Conservation (phyloP, 2,329 filamentous ascomycete species). For the Aspergillus sp. region DNA sequence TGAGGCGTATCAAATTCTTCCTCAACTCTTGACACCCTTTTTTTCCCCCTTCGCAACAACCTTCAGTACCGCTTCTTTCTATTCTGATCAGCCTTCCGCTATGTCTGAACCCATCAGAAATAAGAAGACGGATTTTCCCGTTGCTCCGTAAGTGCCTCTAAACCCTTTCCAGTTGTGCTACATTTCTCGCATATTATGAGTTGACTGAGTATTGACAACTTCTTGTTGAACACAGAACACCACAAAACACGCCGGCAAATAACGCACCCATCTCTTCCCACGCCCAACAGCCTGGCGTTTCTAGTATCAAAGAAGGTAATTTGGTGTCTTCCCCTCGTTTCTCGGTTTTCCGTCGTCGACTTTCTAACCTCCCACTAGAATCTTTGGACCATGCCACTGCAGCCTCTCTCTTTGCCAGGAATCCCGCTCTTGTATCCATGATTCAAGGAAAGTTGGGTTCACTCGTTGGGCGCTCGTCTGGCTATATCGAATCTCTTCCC, state of each 20-base stretch:
- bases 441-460: constrained; percentile 94
- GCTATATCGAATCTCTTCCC: constrained; percentile 95
- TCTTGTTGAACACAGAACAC: constrained; percentile 63
- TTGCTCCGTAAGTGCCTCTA: constrained; percentile 56
- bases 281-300: constrained; percentile 88
- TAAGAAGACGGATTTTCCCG: constrained; percentile 58
- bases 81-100: constrained; percentile 11
- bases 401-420: constrained; percentile 89
- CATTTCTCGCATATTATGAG: neutral
- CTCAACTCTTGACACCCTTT: constrained; percentile 18
- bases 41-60: constrained; percentile 18
- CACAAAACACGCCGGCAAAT: constrained; percentile 94
- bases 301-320: constrained; percentile 96
- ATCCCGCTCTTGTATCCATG: constrained; percentile 92
- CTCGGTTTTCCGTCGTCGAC: neutral
- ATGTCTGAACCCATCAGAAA: constrained; percentile 68
- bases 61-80: constrained; percentile 11
- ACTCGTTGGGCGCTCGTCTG: constrained; percentile 90
- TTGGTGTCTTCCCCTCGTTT: constrained; percentile 13
- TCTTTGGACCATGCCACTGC: constrained; percentile 82
- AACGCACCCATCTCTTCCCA: constrained; percentile 97
- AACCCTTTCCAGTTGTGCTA: constrained; percentile 12
- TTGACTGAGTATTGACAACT: constrained; percentile 3
- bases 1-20: constrained; percentile 34
- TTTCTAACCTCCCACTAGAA: constrained; percentile 54